Base-by-base conservation (phyloP, 2,329 filamentous ascomycete genomes). In the Fusarium coicis region DNA sequence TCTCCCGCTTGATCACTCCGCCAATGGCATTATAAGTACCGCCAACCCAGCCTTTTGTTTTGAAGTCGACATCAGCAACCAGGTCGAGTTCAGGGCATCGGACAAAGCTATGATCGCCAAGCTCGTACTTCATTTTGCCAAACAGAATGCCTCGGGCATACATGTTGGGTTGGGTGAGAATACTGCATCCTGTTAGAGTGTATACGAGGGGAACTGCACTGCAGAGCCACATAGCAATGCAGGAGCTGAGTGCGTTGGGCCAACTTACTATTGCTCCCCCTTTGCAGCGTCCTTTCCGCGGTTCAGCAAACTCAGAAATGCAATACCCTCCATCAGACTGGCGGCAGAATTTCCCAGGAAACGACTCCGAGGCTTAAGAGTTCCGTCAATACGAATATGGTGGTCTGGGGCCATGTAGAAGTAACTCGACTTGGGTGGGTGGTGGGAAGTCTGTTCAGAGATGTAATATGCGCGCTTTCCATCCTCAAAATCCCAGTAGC, bases 91-190 rank as follows among this genome's bases (percentile, higher is more conserved):
- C 96, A 0, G 96, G 94, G 81, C 96, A 98, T 74, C 92, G 90
- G 26, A 99, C 93, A 77, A 95, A 94, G 81, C 95, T 97, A 84
- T 97, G 95, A 81, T 98, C 96, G 73, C 96, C 96, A 12, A 99
- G 90, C 85, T 99, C 96, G 83, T 98, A 99, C 83, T 98, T 98
- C 96, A 99, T 98, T 83, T 98, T 98, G 53, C 96, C 96, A 79
- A 99, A 98, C 14, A 99, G 87, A 68, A 99, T 98, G 40, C 96
- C 96, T 70, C 96, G 90, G 28, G 96, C 96, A 82, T 99, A 99
- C 95, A 99, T 99, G 85, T 99, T 99, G 23, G 96, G 96, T 80
- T 99, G 96, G 9, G 96, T 98, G 58, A 98, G 84, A 79, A 97
- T 93, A 83, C 94, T 97, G 47, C 2, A 47, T 28, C 46, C 66